Base-by-base conservation (phyloP, 176 grass and related monocot genomes). In the Elymus sibiricus region DNA sequence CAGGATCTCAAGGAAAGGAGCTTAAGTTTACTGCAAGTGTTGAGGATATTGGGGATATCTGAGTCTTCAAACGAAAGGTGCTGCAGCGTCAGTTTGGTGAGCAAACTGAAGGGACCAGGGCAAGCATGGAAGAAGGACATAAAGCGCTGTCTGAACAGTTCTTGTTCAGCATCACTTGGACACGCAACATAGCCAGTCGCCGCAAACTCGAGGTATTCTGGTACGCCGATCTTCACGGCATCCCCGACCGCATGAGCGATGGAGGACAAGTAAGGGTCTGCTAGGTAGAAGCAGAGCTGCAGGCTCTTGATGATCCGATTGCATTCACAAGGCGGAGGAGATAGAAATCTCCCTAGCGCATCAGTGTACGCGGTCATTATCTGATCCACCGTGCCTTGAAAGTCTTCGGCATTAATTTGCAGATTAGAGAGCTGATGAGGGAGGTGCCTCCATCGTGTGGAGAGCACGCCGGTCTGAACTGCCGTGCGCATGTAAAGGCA, bases 71-170 rank as follows among this genome's bases (percentile, higher is more conserved):
- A 83, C 22, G 51, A 26, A n/a, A 74, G 24, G 51, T 28, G 43
- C 9, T 14, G 35, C 68, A 62, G 34, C 15, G 5, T 61, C 6
- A 83, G 81, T 6, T 26, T 42, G n/a, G 81, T 83, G 53, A 83
- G 68, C 35, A 70, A 28, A 61, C 15, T 83, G 53, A 83, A 83
- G 11, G 81, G 24, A 14, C 2, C 16, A 22, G 68, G 51, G 16
- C 68, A 83, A 61, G 68, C n/a, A 5, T 43, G 51, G 63, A 56
- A 22, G 74, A 85, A 78, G 42, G 74, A 67, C 63, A 85, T 78
- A 47, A 85, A 22, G 1, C 34, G 46, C 2, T 69, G 2, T 28
- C 74, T 64, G 13, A 85, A 44, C 1, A 72, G 42, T 42, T 11
- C 37, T n/a, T 38, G 34, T 19, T 70, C 17, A 22, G 32, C 66